Evolutionary conservation across 768 basidiomycete genomes (phyloP).

Genomic region (Xanthoconium purpureum): DNA sequence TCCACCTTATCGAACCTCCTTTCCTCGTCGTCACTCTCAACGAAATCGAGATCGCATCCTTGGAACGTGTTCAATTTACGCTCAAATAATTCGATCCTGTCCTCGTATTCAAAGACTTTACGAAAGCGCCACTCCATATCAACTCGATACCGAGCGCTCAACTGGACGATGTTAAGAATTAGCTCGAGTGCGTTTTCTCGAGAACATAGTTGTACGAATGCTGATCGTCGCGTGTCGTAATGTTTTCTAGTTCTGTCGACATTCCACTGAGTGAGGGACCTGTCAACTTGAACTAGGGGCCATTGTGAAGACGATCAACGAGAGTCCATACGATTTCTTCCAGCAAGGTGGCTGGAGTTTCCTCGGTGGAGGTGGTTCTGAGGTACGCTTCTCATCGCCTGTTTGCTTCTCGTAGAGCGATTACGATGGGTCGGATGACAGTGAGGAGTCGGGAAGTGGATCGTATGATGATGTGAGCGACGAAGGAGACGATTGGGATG

Average conservation of each 20-base stretch:
- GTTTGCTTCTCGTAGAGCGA: too few relatives aligned
- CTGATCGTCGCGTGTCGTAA: conserved; percentile 1
- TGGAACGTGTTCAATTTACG: conserved; percentile 81
- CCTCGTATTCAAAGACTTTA: conserved; percentile 96
- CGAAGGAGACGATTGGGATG: too few relatives aligned
- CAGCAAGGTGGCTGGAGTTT: too few relatives aligned
- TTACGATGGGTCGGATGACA: too few relatives aligned
- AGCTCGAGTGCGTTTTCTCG: conserved; percentile 77
- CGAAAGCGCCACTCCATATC: conserved; percentile 88
- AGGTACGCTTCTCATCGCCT: too few relatives aligned
- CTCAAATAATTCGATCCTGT: conserved; percentile 97
- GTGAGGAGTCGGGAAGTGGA: too few relatives aligned
- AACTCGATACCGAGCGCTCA: conserved; percentile 90
- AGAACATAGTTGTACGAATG: neutral
- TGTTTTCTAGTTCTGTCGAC: conserved; percentile 79
- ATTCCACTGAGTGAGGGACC: conserved; percentile 94
- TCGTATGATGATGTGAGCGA: too few relatives aligned
- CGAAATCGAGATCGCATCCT: too few relatives aligned
- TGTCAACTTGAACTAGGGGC: conserved; percentile 96
- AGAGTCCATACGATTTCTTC: too few relatives aligned
- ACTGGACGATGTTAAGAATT: conserved; percentile 97
- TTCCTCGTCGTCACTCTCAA: too few relatives aligned
- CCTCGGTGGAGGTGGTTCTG: conserved; percentile 43
- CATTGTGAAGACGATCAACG: too few relatives aligned
- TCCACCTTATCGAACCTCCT: conserved; percentile 91